Percentiles rank a stretch among this genome's conserved stretches.
Evolutionary conservation across 768 basidiomycete genomes (phyloP).

Genomic region (Termitomyces sp.): DNA sequence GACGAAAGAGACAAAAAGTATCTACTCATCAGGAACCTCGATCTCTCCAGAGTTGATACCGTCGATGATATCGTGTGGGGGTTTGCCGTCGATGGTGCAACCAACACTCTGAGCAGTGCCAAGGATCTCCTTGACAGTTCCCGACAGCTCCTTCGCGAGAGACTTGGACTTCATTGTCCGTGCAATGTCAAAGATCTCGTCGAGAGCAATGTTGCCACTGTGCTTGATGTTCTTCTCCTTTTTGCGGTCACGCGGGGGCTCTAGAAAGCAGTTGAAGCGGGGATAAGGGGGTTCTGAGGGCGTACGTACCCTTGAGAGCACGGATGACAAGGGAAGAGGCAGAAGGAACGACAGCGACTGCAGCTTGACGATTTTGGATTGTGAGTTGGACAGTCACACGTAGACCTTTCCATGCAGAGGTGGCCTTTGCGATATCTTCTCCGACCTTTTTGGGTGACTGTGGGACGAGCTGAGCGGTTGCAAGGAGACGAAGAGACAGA

Average conservation of each 20-base stretch:
- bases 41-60: constrained; percentile 79
- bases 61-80: constrained; percentile 91
- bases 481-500: constrained; percentile 3
- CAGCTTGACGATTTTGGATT: constrained; percentile 99
- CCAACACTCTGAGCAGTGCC: constrained; percentile 96
- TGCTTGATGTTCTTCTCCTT: constrained; percentile 99
- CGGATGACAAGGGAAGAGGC: constrained; percentile 97
- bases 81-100: constrained; percentile 92
- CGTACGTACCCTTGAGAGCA: constrained; percentile 88
- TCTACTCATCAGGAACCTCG: constrained; percentile 83
- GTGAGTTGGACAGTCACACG: constrained; percentile 98
- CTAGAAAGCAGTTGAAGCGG: constrained; percentile 31
- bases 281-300: background rate
- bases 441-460: constrained; percentile 99
- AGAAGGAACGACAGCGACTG: constrained; percentile 93
- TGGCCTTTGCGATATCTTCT: constrained; percentile 99
- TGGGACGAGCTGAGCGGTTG: constrained; percentile 13
- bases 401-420: constrained; percentile 97
- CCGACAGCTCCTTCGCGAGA: constrained; percentile 84
- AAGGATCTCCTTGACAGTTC: constrained; percentile 94
- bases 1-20: constrained; percentile 22
- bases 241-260: constrained; percentile 98
- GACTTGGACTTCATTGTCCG: constrained; percentile 95
- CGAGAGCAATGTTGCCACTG: constrained; percentile 86
- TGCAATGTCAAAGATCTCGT: constrained; percentile 93